Conservation (phyloP, 1,284 basidiomycete genomes). For the Rhodotorula sp. region DNA sequence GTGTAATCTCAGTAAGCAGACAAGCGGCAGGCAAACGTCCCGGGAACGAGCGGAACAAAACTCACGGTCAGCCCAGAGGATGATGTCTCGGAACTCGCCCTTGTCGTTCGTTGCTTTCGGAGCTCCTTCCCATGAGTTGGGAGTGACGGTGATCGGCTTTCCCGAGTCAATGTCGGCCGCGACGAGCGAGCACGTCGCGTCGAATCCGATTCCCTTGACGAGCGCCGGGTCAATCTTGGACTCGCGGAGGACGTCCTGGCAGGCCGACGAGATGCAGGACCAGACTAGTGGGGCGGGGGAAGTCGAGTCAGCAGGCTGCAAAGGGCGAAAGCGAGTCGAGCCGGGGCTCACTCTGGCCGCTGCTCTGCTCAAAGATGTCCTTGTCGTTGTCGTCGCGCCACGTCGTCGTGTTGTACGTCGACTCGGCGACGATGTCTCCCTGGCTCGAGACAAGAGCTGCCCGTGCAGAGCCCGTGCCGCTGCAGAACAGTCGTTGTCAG, state of each 20-base stretch:
- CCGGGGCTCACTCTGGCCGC: constrained; percentile 46
- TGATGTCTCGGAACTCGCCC: constrained; percentile 71
- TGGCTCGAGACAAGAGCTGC: constrained; percentile 74
- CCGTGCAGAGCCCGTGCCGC: constrained; percentile 88
- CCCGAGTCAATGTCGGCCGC: constrained; percentile 71
- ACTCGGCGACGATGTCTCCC: constrained; percentile 75
- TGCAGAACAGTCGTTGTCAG: constrained; percentile 31
- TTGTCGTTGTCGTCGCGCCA: constrained; percentile 81
- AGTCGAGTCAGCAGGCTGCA: background rate
- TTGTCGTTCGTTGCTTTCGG: constrained; percentile 38
- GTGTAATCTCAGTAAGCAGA: constrained; percentile 44
- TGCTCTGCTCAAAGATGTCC: constrained; percentile 90
- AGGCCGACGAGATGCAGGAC: constrained; percentile 68
- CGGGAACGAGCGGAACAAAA: background rate
- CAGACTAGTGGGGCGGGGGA: constrained; percentile 57
- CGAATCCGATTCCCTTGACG: constrained; percentile 90
- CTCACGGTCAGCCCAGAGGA: constrained; percentile 70
- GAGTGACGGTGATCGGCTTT: constrained; percentile 74
- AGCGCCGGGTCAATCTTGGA: constrained; percentile 62
- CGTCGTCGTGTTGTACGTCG: constrained; percentile 73
- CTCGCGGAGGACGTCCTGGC: constrained; percentile 65
- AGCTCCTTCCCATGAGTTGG: constrained; percentile 60
- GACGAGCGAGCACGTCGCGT: constrained; percentile 94
- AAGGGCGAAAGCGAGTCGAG: background rate
- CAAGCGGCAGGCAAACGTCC: constrained; percentile 29